Evolutionary conservation across 768 basidiomycete species (phyloP), one percentile per base, ranked within the genome.

Genomic region (Macrolepiota albuminosa): DNA sequence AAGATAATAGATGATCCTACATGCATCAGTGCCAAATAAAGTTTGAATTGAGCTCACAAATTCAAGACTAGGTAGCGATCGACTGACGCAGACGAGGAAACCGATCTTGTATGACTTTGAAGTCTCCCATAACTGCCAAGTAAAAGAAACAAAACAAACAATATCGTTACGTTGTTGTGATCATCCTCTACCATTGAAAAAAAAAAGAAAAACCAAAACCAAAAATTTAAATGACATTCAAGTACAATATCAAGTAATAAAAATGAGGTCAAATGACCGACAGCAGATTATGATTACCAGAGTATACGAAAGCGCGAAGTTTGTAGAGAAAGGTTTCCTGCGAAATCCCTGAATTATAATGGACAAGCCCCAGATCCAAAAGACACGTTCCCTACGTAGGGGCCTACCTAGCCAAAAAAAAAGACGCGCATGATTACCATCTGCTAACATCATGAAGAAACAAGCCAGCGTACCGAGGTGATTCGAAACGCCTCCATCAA

Each of bases 371-470:
- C 37, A 26, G 49, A 42, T 4, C 73, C 72, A 33, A 74, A 72
- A 29, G 69, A 67, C 47, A 74, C 62, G 31, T 69, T 62, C 39
- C 66, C 67, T 18, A 72, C 64, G 54, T 73, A 73, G 8, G 72
- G 72, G 5, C 73, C 72, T 71, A 42, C 73, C 72, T 71, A 42
- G 10, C 8, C 18, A 31, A 1, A 42, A 11, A 7, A 26, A n/a
- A 33, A 26, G 21, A 24, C 29, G 10, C 10, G 7, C 29, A 9
- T 42, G 29, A 49, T 29, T 34, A 1, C n/a, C 11, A 18, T 16
- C 8, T 2, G n/a, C 11, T n/a, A 18, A 1, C 6, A 16, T 8
- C 16, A 42, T 36, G 7, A 37, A 29, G 14, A 9, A 29, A 21
- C 14, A 51, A 24, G 1, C 4, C 21, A 43, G 55, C 63, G 21